Conservation (phyloP, 441 rosid genomes). For the Syzygium malaccense region DNA sequence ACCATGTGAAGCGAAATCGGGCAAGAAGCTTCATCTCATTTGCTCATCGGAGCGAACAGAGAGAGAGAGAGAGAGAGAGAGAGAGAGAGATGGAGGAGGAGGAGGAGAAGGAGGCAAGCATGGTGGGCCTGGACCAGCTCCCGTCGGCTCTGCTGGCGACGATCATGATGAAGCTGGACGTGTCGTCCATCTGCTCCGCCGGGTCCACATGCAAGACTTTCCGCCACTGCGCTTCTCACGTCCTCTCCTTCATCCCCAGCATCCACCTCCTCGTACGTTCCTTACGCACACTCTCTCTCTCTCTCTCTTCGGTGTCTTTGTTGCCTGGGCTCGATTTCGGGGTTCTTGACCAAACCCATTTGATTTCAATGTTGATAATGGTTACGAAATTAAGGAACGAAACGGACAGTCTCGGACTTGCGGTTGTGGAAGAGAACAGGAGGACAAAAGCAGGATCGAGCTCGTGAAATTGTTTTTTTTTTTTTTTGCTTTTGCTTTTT, state of each 20-base stretch:
- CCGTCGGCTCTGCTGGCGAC: constrained; percentile 60
- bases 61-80: constrained; percentile 8
- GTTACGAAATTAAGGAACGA: not conserved
- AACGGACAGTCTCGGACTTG: not conserved
- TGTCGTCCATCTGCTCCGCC: constrained; percentile 64
- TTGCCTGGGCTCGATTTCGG: not conserved
- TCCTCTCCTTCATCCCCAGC: constrained; percentile 64
- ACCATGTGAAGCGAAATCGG: not conserved
- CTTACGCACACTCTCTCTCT: not conserved
- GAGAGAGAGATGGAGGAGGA: constrained; percentile 4
- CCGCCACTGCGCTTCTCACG: constrained; percentile 48
- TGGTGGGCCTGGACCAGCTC: constrained; percentile 46
- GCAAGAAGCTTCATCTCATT: not conserved
- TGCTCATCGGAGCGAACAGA: not conserved
- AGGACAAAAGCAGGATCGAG: not conserved
- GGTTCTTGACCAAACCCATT: not conserved
- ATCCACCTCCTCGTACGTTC: constrained; percentile 59
- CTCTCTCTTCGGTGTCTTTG: not conserved
- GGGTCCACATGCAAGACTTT: constrained; percentile 60
- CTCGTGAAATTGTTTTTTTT: not conserved
- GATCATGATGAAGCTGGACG: constrained; percentile 68
- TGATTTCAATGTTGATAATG: not conserved
- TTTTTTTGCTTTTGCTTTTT: not conserved
- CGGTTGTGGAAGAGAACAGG: not conserved
- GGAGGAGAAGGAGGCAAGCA: not conserved